Evolutionary conservation across 176 grass and related monocot genomes (phyloP).

Genomic region (Cenchrus purpureus): DNA sequence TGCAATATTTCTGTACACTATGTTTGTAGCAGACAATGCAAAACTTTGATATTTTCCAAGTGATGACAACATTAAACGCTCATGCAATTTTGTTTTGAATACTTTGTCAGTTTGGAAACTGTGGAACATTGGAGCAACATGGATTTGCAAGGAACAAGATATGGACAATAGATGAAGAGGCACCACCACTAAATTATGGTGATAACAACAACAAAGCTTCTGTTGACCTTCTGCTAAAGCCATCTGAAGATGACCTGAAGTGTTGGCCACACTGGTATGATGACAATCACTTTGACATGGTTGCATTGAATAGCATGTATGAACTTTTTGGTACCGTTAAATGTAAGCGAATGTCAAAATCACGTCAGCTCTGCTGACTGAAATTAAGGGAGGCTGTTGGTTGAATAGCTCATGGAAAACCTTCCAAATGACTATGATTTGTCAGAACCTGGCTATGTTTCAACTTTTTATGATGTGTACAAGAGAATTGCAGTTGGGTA

Average conservation of each 20-base stretch:
- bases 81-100: neutral
- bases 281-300: neutral
- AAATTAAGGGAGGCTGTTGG: neutral
- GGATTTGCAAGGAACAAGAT: conserved; percentile 91
- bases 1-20: neutral
- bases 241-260: conserved; percentile 87
- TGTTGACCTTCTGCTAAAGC: conserved; percentile 86
- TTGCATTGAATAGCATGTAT: neutral
- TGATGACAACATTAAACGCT: neutral
- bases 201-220: conserved; percentile 48
- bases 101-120: conserved; percentile 51
- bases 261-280: conserved; percentile 82
- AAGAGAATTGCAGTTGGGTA: neutral
- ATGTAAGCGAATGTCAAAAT: conserved; percentile 5
- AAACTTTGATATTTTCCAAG: neutral
- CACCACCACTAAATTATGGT: conserved; percentile 42
- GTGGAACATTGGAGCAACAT: conserved; percentile 75
- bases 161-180: conserved; percentile 71
- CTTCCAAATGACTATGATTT: neutral
- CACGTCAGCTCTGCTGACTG: neutral
- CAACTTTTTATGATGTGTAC: neutral
- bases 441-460: conserved; percentile 2
- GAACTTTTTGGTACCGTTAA: neutral
- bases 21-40: neutral
- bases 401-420: neutral